Evolutionary conservation across 2,329 filamentous ascomycete genomes (phyloP), one percentile per base, ranked within the genome.

Genomic region (Eutypa lata): DNA sequence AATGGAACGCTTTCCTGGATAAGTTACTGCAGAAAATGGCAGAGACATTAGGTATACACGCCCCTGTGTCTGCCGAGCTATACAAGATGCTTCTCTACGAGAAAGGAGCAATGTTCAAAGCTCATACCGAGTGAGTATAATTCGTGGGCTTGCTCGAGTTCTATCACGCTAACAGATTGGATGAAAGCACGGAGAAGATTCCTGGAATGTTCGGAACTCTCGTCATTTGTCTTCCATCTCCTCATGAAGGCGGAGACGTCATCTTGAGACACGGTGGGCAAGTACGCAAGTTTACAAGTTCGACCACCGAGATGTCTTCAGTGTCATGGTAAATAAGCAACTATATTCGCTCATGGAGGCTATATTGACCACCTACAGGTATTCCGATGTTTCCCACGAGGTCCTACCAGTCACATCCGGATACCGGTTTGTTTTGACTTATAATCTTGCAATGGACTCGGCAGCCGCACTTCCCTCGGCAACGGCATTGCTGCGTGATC

Each of bases 301-400:
- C 65, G 0, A 35, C 57, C 3, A 31, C 19, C 5, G 16, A 51
- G 0, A 55, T 65, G 50, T 65, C 65, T 0, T 60, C 57, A 24
- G 55, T 61, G 7, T 66, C 53, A 31, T 74, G 57, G 57, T 59
- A 35, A 21, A 54, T 50, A 2, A 44, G 16, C n/a, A 38, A 7
- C 22, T 13, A 7, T 7, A 33, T 38, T 5, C 13, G 13, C 16
- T 7, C 11, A 19, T 40, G 18, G 7, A 21, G 19, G 35, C 35
- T 19, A 14, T 13, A 19, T 31, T 37, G n/a, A 26, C 47, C 18
- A 22, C 33, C 33, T 51, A 49, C 51, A n/a, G 71, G 77, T 80
- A 76, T 51, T 71, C 76, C 0, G 75, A 79, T 54, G 75, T 80
- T 1, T 67, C 63, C 3, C 75, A 79, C 56, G 74, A 79, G 60